Base-by-base conservation (phyloP, 1,139 yeast genomes). In the Pichia sp. region DNA sequence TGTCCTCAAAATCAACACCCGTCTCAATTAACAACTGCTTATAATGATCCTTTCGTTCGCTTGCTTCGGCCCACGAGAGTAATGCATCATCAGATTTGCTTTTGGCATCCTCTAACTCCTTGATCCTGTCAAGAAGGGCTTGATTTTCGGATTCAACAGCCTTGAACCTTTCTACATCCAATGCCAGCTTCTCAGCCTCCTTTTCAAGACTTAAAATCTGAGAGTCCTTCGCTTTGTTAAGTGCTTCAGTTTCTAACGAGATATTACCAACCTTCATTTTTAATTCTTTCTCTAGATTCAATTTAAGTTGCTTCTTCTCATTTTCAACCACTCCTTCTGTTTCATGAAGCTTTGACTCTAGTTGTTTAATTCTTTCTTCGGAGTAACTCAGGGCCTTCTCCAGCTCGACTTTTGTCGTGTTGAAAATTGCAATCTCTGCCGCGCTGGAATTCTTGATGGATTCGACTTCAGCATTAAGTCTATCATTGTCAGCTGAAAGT, bases 61-160 rank as follows among this genome's bases (percentile, higher is more conserved):
- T 93, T 52, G 83, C 62, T 30, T 83, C 94, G 12, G 81, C 69
- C 59, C 86, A 73, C 29, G 85, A 61, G 29, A 83, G 61, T 78
- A 85, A 73, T 44, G 85, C 59, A 40, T 84, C 94, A 51, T 86
- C 95, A 12, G 81, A 55, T 33, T 84, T 58, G 4, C 37, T 29
- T 17, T 42, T 29, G 17, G 53, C 49, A 3, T 27, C 20, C 18
- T 38, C 35, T 30, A 42, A 27, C 6, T 30, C 21, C 5, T 33
- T 34, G 3, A 49, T 25, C n/a, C 40, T 37, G 10, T 36, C 34
- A 26, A 45, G 37, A 8, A 40, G 10, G 15, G 29, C 37, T 20
- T 27, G 17, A 21, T 30, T 25, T 25, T 25, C 27, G 8, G n/a
- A n/a, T n/a, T n/a, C n/a, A n/a, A n/a, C n/a, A n/a, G n/a, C n/a